These are phyloP conservation scores for Salix purpurea DNA, from an alignment of 345 rosid species.

Conservation along the genomic window DNA sequence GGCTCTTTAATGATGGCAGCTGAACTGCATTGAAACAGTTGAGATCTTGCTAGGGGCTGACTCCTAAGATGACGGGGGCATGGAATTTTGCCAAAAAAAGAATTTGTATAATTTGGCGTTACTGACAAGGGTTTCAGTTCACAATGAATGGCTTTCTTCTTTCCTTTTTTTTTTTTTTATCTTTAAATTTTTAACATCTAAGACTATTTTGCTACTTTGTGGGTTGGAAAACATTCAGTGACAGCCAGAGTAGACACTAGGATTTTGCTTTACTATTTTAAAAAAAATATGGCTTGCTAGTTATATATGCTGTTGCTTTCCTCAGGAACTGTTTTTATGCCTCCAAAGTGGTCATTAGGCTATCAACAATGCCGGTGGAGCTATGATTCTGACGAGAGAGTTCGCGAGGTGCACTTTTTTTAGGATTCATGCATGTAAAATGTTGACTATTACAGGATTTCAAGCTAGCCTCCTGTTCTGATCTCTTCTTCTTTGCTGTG, in stretches of 20 bases:
- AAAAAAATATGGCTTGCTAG: not conserved
- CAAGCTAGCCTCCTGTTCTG: not conserved
- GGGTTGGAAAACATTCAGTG: not conserved
- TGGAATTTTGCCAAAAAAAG: too few species aligned
- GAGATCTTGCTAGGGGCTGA: too few species aligned
- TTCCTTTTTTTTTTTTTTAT: not conserved
- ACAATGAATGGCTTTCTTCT: not conserved
- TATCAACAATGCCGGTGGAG: slow-evolving; percentile 97
- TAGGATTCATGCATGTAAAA: not conserved
- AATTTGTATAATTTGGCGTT: too few species aligned
- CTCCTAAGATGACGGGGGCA: too few species aligned
- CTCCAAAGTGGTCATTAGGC: slow-evolving; percentile 94
- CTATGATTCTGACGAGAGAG: slow-evolving; percentile 73
- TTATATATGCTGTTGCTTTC: slow-evolving; percentile 2
- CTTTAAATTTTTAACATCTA: too few species aligned
- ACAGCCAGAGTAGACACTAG: not conserved
- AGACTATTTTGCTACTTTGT: too few species aligned
- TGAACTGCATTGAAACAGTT: too few species aligned
- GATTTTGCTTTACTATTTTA: not conserved
- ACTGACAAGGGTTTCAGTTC: too few species aligned
- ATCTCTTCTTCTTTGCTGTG: not conserved
- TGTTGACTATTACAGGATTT: not conserved
- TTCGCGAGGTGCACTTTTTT: slow-evolving; percentile 57
- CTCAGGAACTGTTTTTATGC: slow-evolving; percentile 83
- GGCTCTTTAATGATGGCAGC: too few species aligned